Evolutionary conservation across 768 basidiomycete genomes (phyloP).

Genomic region (Boletus rex-veris): DNA sequence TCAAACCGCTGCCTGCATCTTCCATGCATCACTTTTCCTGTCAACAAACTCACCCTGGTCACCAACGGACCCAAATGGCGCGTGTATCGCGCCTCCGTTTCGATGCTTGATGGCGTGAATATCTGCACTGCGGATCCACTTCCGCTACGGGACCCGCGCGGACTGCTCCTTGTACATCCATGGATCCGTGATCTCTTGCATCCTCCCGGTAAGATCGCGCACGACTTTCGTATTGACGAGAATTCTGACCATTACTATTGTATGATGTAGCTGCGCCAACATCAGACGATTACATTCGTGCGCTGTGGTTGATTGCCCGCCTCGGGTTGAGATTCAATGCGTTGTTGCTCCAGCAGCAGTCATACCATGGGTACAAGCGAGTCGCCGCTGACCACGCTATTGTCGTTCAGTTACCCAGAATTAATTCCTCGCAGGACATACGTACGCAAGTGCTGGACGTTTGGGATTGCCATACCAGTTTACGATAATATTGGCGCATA

Average conservation of each 20-base stretch:
- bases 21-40: not conserved
- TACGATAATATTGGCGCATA: not conserved
- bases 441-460: slow-evolving; percentile 1
- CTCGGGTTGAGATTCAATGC: slow-evolving; percentile 5
- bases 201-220: no score
- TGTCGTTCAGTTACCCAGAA: not conserved
- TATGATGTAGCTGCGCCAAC: not conserved
- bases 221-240: not conserved
- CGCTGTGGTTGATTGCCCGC: slow-evolving; percentile 1
- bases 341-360: not conserved
- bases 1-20: not conserved
- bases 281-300: not conserved
- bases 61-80: not conserved
- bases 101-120: not conserved
- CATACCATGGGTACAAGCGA: not conserved
- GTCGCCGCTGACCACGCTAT: slow-evolving; percentile 7
- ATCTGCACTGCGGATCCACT: not conserved
- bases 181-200: not conserved
- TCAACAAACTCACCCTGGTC: not conserved
- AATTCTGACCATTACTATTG: not conserved
- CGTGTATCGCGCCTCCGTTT: not conserved
- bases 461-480: not conserved
- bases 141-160: not conserved
- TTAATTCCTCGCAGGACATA: not conserved
- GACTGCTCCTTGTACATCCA: not conserved